Conservation (phyloP, 192 early-diverging fungal species). For the Coemansia sp. region DNA sequence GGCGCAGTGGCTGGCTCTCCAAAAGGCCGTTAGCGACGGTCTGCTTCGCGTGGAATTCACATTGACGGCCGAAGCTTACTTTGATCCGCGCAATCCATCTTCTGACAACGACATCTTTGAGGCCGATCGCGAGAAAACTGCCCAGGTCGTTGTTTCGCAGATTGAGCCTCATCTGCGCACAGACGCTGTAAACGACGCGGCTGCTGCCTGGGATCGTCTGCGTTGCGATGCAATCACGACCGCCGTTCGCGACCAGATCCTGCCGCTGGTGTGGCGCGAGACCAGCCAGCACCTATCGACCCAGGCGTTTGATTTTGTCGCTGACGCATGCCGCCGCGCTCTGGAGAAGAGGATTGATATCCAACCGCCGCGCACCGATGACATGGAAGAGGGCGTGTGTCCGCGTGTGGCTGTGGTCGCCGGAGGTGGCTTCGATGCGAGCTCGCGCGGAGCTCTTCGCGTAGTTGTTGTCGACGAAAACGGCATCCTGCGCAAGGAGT, state of each 20-base stretch:
- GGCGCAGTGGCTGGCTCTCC: conserved; percentile 76
- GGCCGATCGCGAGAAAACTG: conserved; percentile 29
- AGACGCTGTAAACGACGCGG: conserved; percentile 48
- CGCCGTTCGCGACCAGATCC: conserved; percentile 67
- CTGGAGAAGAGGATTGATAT: conserved; percentile 62
- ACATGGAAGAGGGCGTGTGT: conserved; percentile 3
- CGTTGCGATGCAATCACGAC: conserved; percentile 65
- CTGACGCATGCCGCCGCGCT: conserved; percentile 60
- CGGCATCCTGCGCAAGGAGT: conserved; percentile 68
- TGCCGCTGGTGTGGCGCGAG: conserved; percentile 74
- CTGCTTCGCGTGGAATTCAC: conserved; percentile 58
- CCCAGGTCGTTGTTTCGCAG: conserved; percentile 15
- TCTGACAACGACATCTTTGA: conserved; percentile 31
- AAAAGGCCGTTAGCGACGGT: conserved; percentile 72
- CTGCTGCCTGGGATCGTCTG: conserved; percentile 76
- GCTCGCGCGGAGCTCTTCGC: conserved; percentile 52
- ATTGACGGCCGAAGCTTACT: conserved; percentile 33
- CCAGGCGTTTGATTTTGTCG: conserved; percentile 74
- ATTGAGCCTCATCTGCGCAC: conserved; percentile 22
- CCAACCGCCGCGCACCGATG: conserved; percentile 22
- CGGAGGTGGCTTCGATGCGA: conserved; percentile 51
- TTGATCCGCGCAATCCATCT: conserved; percentile 13
- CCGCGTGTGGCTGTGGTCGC: conserved; percentile 49
- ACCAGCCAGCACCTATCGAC: conserved; percentile 70
- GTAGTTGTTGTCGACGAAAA: conserved; percentile 75